A percentile compares a stretch with the other conserved stretches of the same genome.
Evolutionary conservation across 1,139 yeast genomes (phyloP).

Genomic region (Magnusiomyces paraingens): DNA sequence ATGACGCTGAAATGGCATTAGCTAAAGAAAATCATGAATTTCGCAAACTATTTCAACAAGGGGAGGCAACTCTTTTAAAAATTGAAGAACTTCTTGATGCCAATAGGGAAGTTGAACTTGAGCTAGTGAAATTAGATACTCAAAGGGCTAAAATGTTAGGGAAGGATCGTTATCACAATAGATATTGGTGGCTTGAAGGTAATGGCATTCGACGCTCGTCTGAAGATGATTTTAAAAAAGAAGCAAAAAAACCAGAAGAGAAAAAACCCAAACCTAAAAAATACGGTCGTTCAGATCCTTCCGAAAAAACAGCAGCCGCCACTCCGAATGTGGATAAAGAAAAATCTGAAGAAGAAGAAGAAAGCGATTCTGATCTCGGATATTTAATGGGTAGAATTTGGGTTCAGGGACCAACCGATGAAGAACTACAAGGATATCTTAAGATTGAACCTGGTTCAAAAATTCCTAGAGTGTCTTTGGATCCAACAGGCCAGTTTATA

Average conservation of each 20-base stretch:
- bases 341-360: slow-evolving; percentile 33
- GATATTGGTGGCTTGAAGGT: slow-evolving; percentile 94
- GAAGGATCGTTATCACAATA: slow-evolving; percentile 71
- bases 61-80: slow-evolving; percentile 15
- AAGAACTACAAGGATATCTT: slow-evolving; percentile 47
- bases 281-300: slow-evolving; percentile 7
- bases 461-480: slow-evolving; percentile 14
- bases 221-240: slow-evolving; percentile 38
- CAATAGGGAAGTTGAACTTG: slow-evolving; percentile 34
- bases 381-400: slow-evolving; percentile 83
- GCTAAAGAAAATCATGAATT: slow-evolving; percentile 45
- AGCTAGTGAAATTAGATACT: slow-evolving; percentile 44
- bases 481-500: slow-evolving; percentile 14
- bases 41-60: slow-evolving; percentile 37
- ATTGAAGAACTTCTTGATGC: slow-evolving; percentile 21
- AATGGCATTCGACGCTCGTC: slow-evolving; percentile 48
- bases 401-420: slow-evolving; percentile 85
- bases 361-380: slow-evolving; percentile 39
- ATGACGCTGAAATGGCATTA: slow-evolving; percentile 49
- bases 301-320: slow-evolving; percentile 5
- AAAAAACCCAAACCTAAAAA: slow-evolving; percentile 4
- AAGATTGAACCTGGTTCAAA: slow-evolving; percentile 24
- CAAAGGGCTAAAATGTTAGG: slow-evolving; percentile 78
- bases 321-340: slow-evolving; percentile 6
- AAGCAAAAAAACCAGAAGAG: slow-evolving; percentile 15